Base-by-base conservation (phyloP, 2,329 filamentous ascomycete genomes). In the Bipolaris zeicola region DNA sequence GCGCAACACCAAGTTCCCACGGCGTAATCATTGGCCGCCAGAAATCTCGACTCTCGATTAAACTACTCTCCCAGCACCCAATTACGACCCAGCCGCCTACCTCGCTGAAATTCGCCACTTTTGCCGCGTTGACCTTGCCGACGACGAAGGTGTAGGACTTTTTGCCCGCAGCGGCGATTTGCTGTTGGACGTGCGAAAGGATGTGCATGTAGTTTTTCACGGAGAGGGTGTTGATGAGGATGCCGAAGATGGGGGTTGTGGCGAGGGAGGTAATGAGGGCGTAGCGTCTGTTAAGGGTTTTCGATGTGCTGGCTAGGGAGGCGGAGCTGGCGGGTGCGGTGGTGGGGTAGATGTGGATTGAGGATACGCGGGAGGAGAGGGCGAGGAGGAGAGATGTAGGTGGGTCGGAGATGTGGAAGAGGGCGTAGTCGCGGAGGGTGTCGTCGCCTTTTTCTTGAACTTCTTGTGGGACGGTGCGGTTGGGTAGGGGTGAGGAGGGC, bases 81-180 rank as follows among this genome's bases (percentile, higher is more conserved):
- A 99, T 91, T 0, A 98, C 92, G 0, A 98, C 92, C 95, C 95
- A 99, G 14, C 92, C 94, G 41, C 92, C 94, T 5, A 99, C 86
- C 76, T 99, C 95, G 55, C 89, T 87, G 78, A 99, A 99, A 76
- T 99, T 99, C 46, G 95, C 95, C 20, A 99, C 83, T 76, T 99
- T 99, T 36, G 93, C 94, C 0, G 93, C 89, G 71, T 98, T 99
- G 24, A 99, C 82, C 75, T 98, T 98, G 57, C 95, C 95, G 0
- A 99, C 95, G 1, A 99, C 95, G 45, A 99, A 91, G 1, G 94
- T 91, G 75, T 99, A 99, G 73, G 87, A 90, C 79, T 98, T 99
- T 80, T 98, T 98, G 10, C 92, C 93, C 0, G 91, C 90, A 0
- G 82, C 83, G 0, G 86, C 83, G 64, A 99, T 96, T 60, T 88